A percentile compares a stretch with the other conserved stretches of the same genome.
These are phyloP conservation scores for Ascochyta viciae-villosae DNA, from an alignment of 2,329 filamentous ascomycete genomes.

Conservation along the genomic window DNA sequence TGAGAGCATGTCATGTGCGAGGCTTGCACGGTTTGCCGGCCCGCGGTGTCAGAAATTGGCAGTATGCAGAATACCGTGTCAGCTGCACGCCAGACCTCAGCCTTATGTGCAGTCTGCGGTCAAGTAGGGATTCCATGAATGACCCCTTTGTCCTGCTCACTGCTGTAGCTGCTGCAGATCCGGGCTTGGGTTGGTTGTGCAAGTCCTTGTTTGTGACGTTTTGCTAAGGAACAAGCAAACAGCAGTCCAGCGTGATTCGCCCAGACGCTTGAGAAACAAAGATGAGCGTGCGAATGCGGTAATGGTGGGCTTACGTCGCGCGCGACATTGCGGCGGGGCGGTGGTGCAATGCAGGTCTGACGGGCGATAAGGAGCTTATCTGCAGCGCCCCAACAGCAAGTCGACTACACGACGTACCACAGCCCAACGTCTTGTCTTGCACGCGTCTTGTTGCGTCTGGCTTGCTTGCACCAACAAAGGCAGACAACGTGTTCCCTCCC, in stretches of 20 bases:
- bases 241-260: not conserved
- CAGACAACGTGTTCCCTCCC: not conserved
- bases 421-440: not conserved
- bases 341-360: conserved; percentile 9
- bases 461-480: not conserved
- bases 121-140: not conserved
- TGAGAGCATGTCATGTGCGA: not conserved
- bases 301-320: conserved; percentile 24
- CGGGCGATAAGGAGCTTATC: conserved; percentile 12
- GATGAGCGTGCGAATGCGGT: not conserved
- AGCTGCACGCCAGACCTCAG: conserved; percentile 4
- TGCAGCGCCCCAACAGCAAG: conserved; percentile 7
- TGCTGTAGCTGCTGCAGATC: not conserved
- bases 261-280: not conserved
- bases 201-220: not conserved
- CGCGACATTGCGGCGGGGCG: conserved; percentile 19
- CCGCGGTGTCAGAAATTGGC: conserved; percentile 1
- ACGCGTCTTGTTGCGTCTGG: not conserved
- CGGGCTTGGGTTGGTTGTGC: not conserved
- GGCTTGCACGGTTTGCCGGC: conserved; percentile 12
- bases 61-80: not conserved
- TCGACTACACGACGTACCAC: conserved; percentile 2
- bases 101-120: not conserved
- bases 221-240: not conserved
- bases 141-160: not conserved